phyloP scores from a whole-genome alignment of 768 basidiomycete species.

The Rhizopogon vinicolor region DNA sequence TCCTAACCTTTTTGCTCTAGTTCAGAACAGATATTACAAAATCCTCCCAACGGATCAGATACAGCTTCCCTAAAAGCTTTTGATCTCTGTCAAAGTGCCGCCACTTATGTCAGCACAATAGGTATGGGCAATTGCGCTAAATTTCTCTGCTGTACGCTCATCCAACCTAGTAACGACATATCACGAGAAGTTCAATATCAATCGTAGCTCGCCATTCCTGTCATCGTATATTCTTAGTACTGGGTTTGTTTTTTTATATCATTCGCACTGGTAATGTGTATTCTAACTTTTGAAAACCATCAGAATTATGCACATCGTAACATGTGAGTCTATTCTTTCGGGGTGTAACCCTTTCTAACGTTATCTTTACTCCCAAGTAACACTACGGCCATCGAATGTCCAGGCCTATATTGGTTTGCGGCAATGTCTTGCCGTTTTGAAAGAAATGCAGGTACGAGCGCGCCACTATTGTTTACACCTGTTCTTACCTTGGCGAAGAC shows the following conservation, averaged over 20 bases:
- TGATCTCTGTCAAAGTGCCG: constrained; percentile 71
- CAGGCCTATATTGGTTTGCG: constrained; percentile 65
- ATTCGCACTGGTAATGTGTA: background rate
- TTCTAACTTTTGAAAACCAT: constrained; percentile 1
- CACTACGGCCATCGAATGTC: constrained; percentile 63
- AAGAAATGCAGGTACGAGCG: constrained; percentile 58
- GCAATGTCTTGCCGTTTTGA: constrained; percentile 58
- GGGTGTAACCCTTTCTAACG: constrained; percentile 6
- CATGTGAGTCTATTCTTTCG: constrained; percentile 39
- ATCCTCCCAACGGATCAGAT: constrained; percentile 32
- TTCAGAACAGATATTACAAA: constrained; percentile 38
- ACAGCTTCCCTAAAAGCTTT: constrained; percentile 60
- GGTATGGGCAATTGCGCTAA: constrained; percentile 33
- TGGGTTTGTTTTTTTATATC: constrained; percentile 43
- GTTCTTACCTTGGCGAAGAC: constrained; percentile 31
- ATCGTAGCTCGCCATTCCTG: constrained; percentile 57
- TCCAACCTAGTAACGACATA: constrained; percentile 44
- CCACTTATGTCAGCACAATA: constrained; percentile 62
- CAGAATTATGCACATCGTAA: constrained; percentile 79
- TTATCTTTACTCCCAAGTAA: constrained; percentile 41
- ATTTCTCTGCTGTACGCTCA: constrained; percentile 4
- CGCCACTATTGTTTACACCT: constrained; percentile 2
- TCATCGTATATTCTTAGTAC: constrained; percentile 68
- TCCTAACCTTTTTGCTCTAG: constrained; percentile 21
- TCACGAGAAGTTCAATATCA: constrained; percentile 57